Base-by-base conservation (phyloP, 1,284 basidiomycete species). In the Takashimella tepidaria region DNA sequence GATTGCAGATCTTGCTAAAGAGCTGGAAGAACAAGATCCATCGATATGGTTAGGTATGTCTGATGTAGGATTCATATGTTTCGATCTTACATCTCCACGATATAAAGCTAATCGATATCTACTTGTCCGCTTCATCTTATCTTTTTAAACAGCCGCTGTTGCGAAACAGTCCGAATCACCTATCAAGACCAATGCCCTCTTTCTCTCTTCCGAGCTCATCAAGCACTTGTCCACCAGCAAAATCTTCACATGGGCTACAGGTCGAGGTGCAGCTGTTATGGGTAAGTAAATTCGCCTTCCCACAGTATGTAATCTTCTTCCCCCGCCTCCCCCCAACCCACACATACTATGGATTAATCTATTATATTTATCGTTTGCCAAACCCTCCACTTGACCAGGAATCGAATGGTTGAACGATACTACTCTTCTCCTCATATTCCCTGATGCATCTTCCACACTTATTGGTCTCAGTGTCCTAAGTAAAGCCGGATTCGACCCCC, bases 371-470 rank as follows among this genome's bases (percentile, higher is more conserved):
- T 8, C 42, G 11, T 8, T 44, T 22, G 8, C 19, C 42, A 8
- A 44, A 19, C 37, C 23, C 10, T 44, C 11, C 42, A 37, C 31
- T 37, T 23, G 4, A 24, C 19, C 48, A 71, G 70, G 70, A 19
- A 72, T 74, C 50, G 72, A 74, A 61, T 74, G 72, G 72, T 61
- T 74, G 8, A 74, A 74, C 57, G 72, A 74, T 58, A 60, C 66
- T 2, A 69, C 69, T 0, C 62, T 74, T 5, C 53, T 67, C 12
- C 60, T 74, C 37, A 55, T 74, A 24, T 74, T 74, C 54, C 59
- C 60, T n/a, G 58, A 63, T 11, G 54, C 70, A 4, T 58, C 65
- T 0, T 61, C 65, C 1, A 58, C 72, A 11, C 55, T 74, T 1
- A 59, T 74, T 21, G 64, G 57, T 3, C 60, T 74, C 3, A 62